These are phyloP conservation scores for Globisporangium lucens DNA, from an alignment of 352 stramenopile species.

Conservation along the genomic window DNA sequence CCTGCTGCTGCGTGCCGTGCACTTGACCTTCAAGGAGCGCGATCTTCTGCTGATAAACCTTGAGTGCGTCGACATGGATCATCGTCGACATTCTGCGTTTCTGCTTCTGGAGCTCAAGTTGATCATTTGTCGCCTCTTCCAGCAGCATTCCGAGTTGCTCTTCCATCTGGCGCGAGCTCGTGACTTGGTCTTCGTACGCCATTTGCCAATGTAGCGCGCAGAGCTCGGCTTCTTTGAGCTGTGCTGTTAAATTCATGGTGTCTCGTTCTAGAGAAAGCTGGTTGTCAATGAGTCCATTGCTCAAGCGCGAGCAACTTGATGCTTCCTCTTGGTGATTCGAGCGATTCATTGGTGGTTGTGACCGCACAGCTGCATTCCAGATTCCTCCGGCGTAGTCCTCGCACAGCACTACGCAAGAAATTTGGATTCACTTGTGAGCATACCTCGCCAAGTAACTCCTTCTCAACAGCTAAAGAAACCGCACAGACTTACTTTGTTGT, in stretches of 20 bases:
- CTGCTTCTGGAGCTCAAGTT: background rate
- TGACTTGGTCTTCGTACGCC: conserved; percentile 28
- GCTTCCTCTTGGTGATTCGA: background rate
- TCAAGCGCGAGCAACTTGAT: too few species aligned
- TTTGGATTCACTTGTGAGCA: background rate
- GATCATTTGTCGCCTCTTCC: conserved; percentile 27
- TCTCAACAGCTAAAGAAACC: background rate
- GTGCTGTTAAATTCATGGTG: conserved; percentile 27
- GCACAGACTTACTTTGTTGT: conserved; percentile 11
- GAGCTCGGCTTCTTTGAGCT: conserved; percentile 42
- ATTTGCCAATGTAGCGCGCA: conserved; percentile 36
- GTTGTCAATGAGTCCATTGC: background rate
- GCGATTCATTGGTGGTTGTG: background rate
- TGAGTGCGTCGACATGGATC: conserved; percentile 17
- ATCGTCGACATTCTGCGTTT: background rate
- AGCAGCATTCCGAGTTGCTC: conserved; percentile 40
- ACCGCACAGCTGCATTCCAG: background rate
- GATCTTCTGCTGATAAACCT: conserved; percentile 45
- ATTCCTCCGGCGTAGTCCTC: conserved; percentile 5
- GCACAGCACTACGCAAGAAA: background rate
- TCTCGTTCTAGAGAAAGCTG: conserved; percentile 13
- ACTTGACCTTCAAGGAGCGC: conserved; percentile 44
- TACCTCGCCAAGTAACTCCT: background rate
- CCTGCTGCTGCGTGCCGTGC: conserved; percentile 47
- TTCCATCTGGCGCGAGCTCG: conserved; percentile 23